Base-by-base conservation (phyloP, 2,329 filamentous ascomycete genomes). In the Graphilbum fragrans region DNA sequence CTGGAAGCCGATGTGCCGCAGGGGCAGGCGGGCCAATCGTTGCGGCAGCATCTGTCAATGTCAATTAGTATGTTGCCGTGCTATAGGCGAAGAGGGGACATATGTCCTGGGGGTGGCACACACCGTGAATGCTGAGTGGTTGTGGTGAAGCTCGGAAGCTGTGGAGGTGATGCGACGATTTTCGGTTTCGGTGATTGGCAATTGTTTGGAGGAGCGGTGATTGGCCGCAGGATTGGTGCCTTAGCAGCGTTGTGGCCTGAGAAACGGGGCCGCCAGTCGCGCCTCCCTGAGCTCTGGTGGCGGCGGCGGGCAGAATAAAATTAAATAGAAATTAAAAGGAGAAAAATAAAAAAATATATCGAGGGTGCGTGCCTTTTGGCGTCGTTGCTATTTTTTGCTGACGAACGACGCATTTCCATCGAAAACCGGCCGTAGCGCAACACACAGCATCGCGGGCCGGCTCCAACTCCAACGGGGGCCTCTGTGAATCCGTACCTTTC, bases 1-100 rank as follows among this genome's bases (percentile, higher is more conserved):
- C 45, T 64, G 58, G 41, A 68, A 58, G 48, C 64, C 57, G 44
- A 59, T 63, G 55, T 66, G 64, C 52, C 66, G 64, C 55, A 67
- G 51, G 50, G 61, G 61, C 53, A 63, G 58, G 63, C 70, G 70
- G 53, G 62, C 66, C 60, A 80, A 63, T 65, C 71, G 70, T 62
- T 69, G 68, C 50, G 69, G 65, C 58, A 80, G 67, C 76, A 80
- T 80, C 74, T 80, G 54, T n/a, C n/a, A n/a, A n/a, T n/a, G n/a
- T n/a, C n/a, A n/a, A n/a, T n/a, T n/a, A n/a, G n/a, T n/a, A n/a
- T n/a, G n/a, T n/a, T n/a, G n/a, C n/a, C n/a, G n/a, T n/a, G n/a
- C n/a, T n/a, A n/a, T n/a, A n/a, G n/a, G n/a, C n/a, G n/a, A n/a
- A n/a, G n/a, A n/a, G n/a, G n/a, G n/a, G n/a, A n/a, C n/a, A n/a